phyloP scores from a whole-genome alignment of 1,139 yeast species.

The Candida albicans region DNA sequence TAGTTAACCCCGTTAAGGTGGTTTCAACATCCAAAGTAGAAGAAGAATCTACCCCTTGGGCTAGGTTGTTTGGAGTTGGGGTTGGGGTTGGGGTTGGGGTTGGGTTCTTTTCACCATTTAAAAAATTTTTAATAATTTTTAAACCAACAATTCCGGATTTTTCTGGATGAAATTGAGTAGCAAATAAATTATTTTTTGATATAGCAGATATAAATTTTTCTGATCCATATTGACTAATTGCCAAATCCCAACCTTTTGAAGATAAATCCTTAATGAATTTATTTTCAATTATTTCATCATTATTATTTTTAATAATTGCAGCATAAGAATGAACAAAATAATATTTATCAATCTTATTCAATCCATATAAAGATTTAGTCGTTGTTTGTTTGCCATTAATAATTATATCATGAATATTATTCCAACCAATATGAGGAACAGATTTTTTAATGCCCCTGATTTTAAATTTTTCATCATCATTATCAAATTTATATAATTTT shows the following conservation, averaged over 20 bases:
- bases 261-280: conserved; percentile 28
- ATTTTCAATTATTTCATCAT: conserved; percentile 24
- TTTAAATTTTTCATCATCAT: conserved; percentile 35
- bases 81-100: conserved; percentile 21
- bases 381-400: conserved; percentile 16
- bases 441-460: conserved; percentile 49
- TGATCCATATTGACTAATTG: conserved; percentile 70
- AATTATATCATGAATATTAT: conserved; percentile 34
- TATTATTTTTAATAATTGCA: conserved; percentile 50
- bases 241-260: conserved; percentile 73
- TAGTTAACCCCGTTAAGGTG: conserved; percentile 70
- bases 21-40: conserved; percentile 32
- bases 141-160: conserved; percentile 92
- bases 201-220: conserved; percentile 86
- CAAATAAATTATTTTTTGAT: conserved; percentile 73
- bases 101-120: conserved; percentile 49
- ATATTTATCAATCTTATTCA: conserved; percentile 67
- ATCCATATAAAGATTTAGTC: conserved; percentile 52
- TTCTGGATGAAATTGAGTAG: conserved; percentile 98
- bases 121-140: conserved; percentile 67
- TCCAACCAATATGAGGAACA: conserved; percentile 98
- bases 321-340: conserved; percentile 96
- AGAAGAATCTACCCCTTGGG: too few relatives aligned
- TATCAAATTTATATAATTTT: conserved; percentile 58
- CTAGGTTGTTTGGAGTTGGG: conserved; percentile 11